These are phyloP conservation scores for Polytrichum formosum DNA, from an alignment of 225 moss, liverwort and hornwort genomes.

Conservation along the genomic window DNA sequence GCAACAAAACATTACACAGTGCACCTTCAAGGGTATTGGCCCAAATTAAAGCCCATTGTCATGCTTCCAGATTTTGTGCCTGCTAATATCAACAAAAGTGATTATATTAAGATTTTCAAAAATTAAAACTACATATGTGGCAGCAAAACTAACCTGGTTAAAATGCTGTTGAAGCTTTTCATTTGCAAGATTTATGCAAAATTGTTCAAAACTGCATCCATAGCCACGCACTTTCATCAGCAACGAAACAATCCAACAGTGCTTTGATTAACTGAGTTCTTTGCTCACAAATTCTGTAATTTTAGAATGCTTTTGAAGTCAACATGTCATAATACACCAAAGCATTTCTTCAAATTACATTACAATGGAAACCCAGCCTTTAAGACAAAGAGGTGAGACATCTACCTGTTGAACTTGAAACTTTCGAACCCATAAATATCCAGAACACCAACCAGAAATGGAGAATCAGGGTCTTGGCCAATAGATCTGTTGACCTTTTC, in stretches of 20 bases:
- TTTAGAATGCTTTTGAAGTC: no score
- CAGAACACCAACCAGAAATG: slow-evolving; percentile 81
- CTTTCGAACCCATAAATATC: slow-evolving; percentile 99
- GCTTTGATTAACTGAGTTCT: no score
- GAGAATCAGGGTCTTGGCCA: slow-evolving; percentile 93
- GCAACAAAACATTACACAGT: background rate
- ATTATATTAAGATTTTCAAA: background rate
- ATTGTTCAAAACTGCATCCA: slow-evolving; percentile 92
- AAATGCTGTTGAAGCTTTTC: slow-evolving; percentile 99
- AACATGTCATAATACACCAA: no score
- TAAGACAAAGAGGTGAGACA: background rate
- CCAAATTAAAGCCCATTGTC: no score
- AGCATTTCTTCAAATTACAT: no score
- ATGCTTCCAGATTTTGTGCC: no score
- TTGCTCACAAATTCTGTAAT: no score
- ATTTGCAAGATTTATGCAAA: slow-evolving; percentile 99
- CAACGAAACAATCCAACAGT: no score
- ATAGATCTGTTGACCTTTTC: slow-evolving; percentile 99
- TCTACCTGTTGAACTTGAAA: slow-evolving; percentile 92
- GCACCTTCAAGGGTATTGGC: no score
- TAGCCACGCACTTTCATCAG: background rate
- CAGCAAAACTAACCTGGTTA: slow-evolving; percentile 69
- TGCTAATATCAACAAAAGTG: no score
- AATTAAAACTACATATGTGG: background rate
- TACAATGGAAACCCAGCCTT: no score